Base-by-base conservation (phyloP, 441 rosid genomes). In the Eutrema salsugineum region DNA sequence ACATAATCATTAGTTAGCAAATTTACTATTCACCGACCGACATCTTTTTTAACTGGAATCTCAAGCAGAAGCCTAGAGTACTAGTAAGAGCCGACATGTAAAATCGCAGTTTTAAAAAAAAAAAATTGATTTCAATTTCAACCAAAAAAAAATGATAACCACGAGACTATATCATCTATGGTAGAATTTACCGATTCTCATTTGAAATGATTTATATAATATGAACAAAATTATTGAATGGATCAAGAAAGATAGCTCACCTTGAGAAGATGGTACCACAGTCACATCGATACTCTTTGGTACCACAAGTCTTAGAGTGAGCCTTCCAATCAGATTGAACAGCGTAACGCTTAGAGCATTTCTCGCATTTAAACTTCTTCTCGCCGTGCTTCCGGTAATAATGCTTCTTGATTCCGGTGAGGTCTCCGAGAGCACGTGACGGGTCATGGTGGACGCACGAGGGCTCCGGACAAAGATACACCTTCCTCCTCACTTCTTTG, bases 241-340 rank as follows among this genome's bases (percentile, higher is more conserved):
- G 17, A 61, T 44, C 32, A 55, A 70, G 17, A 56, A 16, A 56
- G 35, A 33, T 20, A 60, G 48, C 49, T 72, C 73, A 84, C 88
- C 88, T 82, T 5, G 85, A 84, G 60, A 82, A 84, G 56, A 84
- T 79, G 48, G 83, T 80, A 51, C 85, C 85, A 59, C 88, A 84
- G 64, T 84, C 87, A 62, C 87, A 84, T 61, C 83, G 65, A 59
- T 59, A 59, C 48, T 59, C 64, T 59, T 59, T 59, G 33, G 64
- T 59, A 39, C 64, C 64, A 38, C 88, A 84, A 35, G 81, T 84
- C 70, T 82, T 84, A 38, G 82, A 78, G 66, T 84, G 88, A 30
- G 85, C 88, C 62, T 84, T 84, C 81, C 82, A 84, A 76, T 84
- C 85, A 39, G 88, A 84, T 72, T 84, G 85, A 50, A 84, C 88